Base-by-base conservation (phyloP, 306 rosid genomes). In the Fragaria iinumae region DNA sequence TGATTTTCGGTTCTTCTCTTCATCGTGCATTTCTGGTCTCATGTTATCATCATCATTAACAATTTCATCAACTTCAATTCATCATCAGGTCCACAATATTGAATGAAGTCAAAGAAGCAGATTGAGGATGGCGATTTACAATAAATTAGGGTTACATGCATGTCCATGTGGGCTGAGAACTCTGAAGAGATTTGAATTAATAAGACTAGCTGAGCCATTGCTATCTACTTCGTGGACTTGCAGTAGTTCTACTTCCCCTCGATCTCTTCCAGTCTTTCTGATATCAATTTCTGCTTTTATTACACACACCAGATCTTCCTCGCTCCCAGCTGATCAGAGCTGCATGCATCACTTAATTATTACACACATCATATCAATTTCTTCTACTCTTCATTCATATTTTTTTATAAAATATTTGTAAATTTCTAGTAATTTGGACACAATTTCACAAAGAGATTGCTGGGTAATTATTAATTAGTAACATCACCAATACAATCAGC, bases 21-120 rank as follows among this genome's bases (percentile, higher is more conserved):
- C 63, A 56, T 56, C 14, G 27, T 60, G 17, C 20, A 60, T 60
- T 13, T 12, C 60, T 64, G 44, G 23, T 6, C 23, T 2, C 66
- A 64, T 2, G 20, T 8, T 7, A 27, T 65, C 69, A 65, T 36
- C 44, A 65, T 65, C 44, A 41, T 6, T 5, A 27, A 25, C 45
- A 65, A 36, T 7, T 17, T 36, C 23, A 65, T 65, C 23, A 36
- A 36, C 25, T 62, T 62, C 67, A 62, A 14, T 29, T 32, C 67
- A 62, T 65, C 69, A 65, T 65, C 45, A 65, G 53, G 67, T 7
- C 77, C 56, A 60, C 53, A 68, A 49, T 76, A 73, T 68, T 73
- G 85, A 82, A 73, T 73, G 76, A 82, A 78, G 82, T 78, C 82
- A 82, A 69, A 62, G 80, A 69, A 62, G 68, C 56, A 56, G 73